Evolutionary conservation across 23 red algal species (phyloP), one percentile per base, ranked within the genome.

Genomic region (Gracilaria domingensis): DNA sequence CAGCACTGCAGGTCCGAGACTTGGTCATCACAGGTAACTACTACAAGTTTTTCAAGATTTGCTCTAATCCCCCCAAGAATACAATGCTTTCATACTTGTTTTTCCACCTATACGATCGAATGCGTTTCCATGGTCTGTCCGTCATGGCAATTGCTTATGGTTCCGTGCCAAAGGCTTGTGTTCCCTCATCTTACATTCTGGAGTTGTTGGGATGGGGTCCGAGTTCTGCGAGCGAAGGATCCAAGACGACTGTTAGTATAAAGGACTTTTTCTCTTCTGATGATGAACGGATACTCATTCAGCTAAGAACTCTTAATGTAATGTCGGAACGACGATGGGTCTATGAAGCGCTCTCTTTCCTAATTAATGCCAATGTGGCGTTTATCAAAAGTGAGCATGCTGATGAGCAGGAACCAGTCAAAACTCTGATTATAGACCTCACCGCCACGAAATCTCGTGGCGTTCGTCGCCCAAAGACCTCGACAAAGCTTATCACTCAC

Each of bases 11-110:
- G 29, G 60, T 92, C 34, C 77, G 89, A 55, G 51, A 77, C 23
- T n/a, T 78, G 18, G 64, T 92, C 59, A 75, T 76, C 25, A 69
- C 78, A 83, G 89, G 89, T 56, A 92, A 92, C 69, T 92, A 84
- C 55, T 39, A 62, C 30, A 67, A 77, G 25, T 92, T 71, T 50
- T 92, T 92, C 80, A 56, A 83, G 47, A 40, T 92, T 9, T 73
- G 66, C 44, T 60, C 48, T 24, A 83, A 71, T 61, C 89, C 89
- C 28, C 89, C 89, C 18, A 77, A 58, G 61, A 76, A 79, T 25
- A 92, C 89, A 33, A 83, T 92, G 89, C 62, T 92, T 39, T 84
- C 77, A 60, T 84, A 76, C 62, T 78, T 92, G 30, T 40, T 92
- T 34, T 67, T 49, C 72, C 89, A 79, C 42, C 60, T 92, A 29